Evolutionary conservation across 1,284 basidiomycete genomes (phyloP).

Genomic region (Trichosporon asahii): DNA sequence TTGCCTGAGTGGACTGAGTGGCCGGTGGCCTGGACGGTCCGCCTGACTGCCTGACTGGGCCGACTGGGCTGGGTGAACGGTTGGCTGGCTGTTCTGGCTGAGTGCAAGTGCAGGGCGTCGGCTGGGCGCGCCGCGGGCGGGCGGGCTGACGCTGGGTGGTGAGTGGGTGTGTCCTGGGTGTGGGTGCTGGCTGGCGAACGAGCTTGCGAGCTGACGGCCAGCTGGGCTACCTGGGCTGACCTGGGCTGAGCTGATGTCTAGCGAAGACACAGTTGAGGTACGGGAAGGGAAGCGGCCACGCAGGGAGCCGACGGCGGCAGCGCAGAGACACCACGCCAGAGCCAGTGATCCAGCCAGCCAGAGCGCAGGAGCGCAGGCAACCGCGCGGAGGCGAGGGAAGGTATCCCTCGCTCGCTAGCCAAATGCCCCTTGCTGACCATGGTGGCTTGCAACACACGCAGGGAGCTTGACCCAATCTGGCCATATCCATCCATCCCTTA

Average conservation of each 20-base stretch:
- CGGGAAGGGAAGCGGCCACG: background rate
- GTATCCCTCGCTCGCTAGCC: background rate
- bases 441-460: background rate
- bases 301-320: background rate
- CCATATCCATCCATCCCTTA: background rate
- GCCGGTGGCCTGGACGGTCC: background rate
- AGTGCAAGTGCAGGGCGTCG: background rate
- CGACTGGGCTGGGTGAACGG: too few species aligned
- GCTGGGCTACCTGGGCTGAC: background rate
- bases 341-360: background rate
- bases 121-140: background rate
- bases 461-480: conserved; percentile 2
- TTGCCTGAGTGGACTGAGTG: background rate
- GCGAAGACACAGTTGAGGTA: background rate
- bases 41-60: background rate
- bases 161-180: background rate
- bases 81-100: background rate
- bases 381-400: background rate
- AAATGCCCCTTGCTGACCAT: too few species aligned
- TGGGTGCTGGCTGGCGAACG: background rate
- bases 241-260: background rate
- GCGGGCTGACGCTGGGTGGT: background rate
- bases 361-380: background rate
- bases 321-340: background rate
- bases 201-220: background rate